Conservation (phyloP, 805 yeast species). For the Candida orba region DNA sequence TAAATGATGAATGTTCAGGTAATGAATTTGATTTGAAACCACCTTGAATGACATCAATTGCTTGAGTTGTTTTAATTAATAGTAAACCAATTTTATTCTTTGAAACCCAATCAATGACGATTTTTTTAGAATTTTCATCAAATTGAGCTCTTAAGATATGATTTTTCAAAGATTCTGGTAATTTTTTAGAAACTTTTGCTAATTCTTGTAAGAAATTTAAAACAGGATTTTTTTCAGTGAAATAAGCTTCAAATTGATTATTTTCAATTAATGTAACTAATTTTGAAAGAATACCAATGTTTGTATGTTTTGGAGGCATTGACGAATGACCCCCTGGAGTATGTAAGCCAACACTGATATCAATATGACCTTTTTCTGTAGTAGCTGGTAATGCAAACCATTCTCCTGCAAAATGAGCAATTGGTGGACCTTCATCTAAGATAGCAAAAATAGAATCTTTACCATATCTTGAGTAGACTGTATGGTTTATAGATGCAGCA, state of each 20-base stretch:
- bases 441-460: conserved; percentile 50
- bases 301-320: conserved; percentile 74
- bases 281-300: conserved; percentile 66
- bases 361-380: conserved; percentile 36
- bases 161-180: conserved; percentile 22
- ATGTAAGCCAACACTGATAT: conserved; percentile 37
- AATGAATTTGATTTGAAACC: conserved; percentile 74
- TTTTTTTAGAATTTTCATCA: conserved; percentile 29
- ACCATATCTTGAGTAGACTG: conserved; percentile 51
- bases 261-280: conserved; percentile 49
- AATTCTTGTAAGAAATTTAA: conserved; percentile 48
- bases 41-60: conserved; percentile 39
- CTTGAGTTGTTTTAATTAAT: conserved; percentile 19
- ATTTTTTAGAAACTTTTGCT: conserved; percentile 37
- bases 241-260: conserved; percentile 38
- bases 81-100: conserved; percentile 8
- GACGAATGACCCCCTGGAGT: conserved; percentile 80
- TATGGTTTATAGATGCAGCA: conserved; percentile 31
- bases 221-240: conserved; percentile 53
- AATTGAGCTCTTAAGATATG: conserved; percentile 30
- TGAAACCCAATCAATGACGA: conserved; percentile 25
- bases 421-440: conserved; percentile 61
- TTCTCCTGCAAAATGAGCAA: conserved; percentile 28
- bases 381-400: conserved; percentile 42
- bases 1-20: conserved; percentile 48